Evolutionary conservation across 352 stramenopile genomes (phyloP), one percentile per base, ranked within the genome.

Genomic region (Pilasporangium apinafurcum): DNA sequence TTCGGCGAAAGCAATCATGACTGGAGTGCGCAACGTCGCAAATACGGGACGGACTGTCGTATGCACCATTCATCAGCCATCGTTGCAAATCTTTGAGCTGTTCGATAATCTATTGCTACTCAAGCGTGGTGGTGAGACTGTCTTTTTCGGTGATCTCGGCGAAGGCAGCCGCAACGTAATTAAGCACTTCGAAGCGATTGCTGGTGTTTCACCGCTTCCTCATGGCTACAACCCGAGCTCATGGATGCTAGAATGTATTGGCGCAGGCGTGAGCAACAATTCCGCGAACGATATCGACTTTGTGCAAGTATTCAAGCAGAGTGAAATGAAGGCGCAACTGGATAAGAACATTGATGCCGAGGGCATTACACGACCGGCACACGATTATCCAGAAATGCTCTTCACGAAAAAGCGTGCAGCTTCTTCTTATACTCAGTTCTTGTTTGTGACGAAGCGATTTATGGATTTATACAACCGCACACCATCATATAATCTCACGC

Each of bases 401-500:
- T 83, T 64, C 22, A 25, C 53, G 4, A 57, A 53, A 43, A 74
- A 71, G 31, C 53, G 52, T 22, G 62, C 59, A 20, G 51, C 59
- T 3, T 64, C 30, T 9, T 69, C 49, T 3, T 39, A 43, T 13
- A 62, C 52, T 1, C 57, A 66, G 21, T 53, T 56, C 44, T 16
- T 30, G n/a, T 70, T 63, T 21, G 16, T 70, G 36, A 17, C 59
- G 1, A 48, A 58, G 31, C 64, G 64, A 32, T 62, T 40, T 21
- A 67, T 61, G 28, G 35, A 48, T 9, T 56, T 65, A 5, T 77
- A 80, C 41, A 77, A 64, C 64, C 58, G 65, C 25, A 74, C 59
- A 9, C 78, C 86, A 13, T 71, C 68, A 32, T 95, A 96, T 61
- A 95, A 92, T 56, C 45, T 86, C 14, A 74, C 76, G 10, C 67